Evolutionary conservation across 306 rosid species (phyloP).

Genomic region (Vigna hirtella): DNA sequence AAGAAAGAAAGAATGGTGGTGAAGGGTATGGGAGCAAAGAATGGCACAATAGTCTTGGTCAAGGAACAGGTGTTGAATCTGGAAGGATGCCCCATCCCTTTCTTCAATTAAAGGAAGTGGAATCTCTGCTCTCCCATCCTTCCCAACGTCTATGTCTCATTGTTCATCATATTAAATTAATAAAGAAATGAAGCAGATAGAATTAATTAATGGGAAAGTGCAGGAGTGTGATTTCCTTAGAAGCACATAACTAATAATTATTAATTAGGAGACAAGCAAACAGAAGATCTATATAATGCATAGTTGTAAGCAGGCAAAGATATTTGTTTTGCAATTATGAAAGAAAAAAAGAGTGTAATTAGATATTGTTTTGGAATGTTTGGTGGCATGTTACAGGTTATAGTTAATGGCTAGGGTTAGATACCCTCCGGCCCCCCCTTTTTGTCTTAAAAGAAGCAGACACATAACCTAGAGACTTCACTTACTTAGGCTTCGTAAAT

Average conservation of each 20-base stretch:
- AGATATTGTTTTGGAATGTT: slow-evolving; percentile 70
- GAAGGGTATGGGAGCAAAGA: slow-evolving; percentile 59
- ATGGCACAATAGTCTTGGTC: slow-evolving; percentile 68
- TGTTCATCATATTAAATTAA: slow-evolving; percentile 38
- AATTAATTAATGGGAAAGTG: slow-evolving; percentile 30
- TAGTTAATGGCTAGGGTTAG: slow-evolving; percentile 52
- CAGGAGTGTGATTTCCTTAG: slow-evolving; percentile 12
- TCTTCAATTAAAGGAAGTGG: slow-evolving; percentile 72
- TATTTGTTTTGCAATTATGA: slow-evolving; percentile 1
- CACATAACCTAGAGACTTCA: slow-evolving; percentile 49
- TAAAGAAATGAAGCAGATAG: not conserved
- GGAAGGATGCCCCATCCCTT: slow-evolving; percentile 72
- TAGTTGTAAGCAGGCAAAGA: slow-evolving; percentile 64
- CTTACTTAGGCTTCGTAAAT: slow-evolving; percentile 43
- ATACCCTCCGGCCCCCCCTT: slow-evolving; percentile 43
- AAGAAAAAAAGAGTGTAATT: slow-evolving; percentile 44
- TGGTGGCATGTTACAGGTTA: slow-evolving; percentile 46
- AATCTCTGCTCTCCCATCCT: slow-evolving; percentile 90
- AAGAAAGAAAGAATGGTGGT: too few relatives aligned
- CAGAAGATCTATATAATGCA: slow-evolving; percentile 57
- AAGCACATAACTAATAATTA: slow-evolving; percentile 15
- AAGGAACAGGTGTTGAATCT: slow-evolving; percentile 69
- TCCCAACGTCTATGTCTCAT: slow-evolving; percentile 66
- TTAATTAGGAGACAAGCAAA: slow-evolving; percentile 56
- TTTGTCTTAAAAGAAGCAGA: slow-evolving; percentile 56